phyloP scores from a whole-genome alignment of 139 green algal species.

The Chlamydomonas schloesseri region DNA sequence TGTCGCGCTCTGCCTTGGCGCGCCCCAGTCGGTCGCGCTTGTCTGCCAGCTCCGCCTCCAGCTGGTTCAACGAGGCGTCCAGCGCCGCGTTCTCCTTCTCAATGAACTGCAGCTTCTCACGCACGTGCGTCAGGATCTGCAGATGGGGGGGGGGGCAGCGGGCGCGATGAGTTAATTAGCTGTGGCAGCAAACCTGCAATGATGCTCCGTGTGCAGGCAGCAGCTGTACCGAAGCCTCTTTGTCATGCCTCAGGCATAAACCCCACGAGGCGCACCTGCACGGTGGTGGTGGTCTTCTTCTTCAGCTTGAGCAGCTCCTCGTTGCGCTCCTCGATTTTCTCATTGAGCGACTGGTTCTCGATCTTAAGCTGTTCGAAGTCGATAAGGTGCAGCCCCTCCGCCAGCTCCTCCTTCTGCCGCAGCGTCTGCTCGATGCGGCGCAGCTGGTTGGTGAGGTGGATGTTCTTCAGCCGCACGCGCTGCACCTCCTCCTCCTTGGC shows the following conservation, averaged over 20 bases:
- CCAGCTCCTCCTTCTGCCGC: slow-evolving; percentile 72
- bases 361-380: slow-evolving; percentile 98
- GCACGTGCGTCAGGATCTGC: slow-evolving; percentile 87
- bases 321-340: slow-evolving; percentile 90
- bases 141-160: background rate
- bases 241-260: too few relatives aligned
- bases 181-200: too few relatives aligned
- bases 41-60: slow-evolving; percentile 58
- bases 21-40: slow-evolving; percentile 46
- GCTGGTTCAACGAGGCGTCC: slow-evolving; percentile 33
- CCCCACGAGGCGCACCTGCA: slow-evolving; percentile 69
- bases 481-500: slow-evolving; percentile 74
- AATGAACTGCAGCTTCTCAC: slow-evolving; percentile 90
- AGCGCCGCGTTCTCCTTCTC: slow-evolving; percentile 76
- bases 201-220: too few relatives aligned
- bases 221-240: too few relatives aligned
- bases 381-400: slow-evolving; percentile 90
- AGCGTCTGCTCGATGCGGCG: slow-evolving; percentile 61
- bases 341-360: slow-evolving; percentile 88
- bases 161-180: background rate
- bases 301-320: slow-evolving; percentile 91
- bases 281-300: slow-evolving; percentile 85
- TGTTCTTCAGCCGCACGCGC: slow-evolving; percentile 76
- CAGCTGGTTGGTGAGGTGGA: slow-evolving; percentile 72
- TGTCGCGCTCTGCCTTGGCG: slow-evolving; percentile 57